Percentiles rank a stretch among this genome's conserved stretches.
Conservation (phyloP, 2,329 filamentous ascomycete species). For the Fusarium nisikadoi region DNA sequence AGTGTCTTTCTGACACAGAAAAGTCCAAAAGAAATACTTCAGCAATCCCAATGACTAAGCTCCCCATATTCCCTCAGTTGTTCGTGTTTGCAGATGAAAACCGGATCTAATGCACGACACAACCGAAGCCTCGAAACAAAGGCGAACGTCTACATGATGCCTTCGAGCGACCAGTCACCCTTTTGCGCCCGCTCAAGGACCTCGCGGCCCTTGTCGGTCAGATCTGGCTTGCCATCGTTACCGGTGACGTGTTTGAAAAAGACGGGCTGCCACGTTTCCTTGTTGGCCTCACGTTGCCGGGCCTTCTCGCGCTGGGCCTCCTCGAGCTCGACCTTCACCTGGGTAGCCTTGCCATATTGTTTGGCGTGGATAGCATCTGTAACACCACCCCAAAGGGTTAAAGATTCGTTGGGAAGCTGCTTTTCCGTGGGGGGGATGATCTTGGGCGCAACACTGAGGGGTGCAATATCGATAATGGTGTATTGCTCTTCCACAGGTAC, state of each 20-base stretch:
- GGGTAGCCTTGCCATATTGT: constrained; percentile 86
- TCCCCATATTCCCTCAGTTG: neutral
- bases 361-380: constrained; percentile 86
- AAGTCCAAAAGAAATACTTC: constrained; percentile 24
- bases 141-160: constrained; percentile 45
- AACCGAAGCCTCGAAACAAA: neutral
- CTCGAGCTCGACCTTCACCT: constrained; percentile 89
- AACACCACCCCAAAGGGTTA: constrained; percentile 87
- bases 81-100: neutral
- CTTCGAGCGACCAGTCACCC: constrained; percentile 62
- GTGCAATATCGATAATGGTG: constrained; percentile 88
- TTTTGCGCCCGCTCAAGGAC: constrained; percentile 64
- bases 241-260: constrained; percentile 78
- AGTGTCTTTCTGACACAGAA: constrained; percentile 40
- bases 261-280: constrained; percentile 81
- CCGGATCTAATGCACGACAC: neutral
- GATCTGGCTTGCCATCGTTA: constrained; percentile 65
- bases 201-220: constrained; percentile 63
- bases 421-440: constrained; percentile 78
- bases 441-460: constrained; percentile 83
- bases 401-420: constrained; percentile 90
- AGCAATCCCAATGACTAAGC: constrained; percentile 32
- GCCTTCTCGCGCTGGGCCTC: constrained; percentile 89
- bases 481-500: constrained; percentile 69
- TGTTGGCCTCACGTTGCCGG: constrained; percentile 76